These are phyloP conservation scores for Aristolochia californica DNA, from an alignment of 164 flowering plant genomes.

Conservation along the genomic window DNA sequence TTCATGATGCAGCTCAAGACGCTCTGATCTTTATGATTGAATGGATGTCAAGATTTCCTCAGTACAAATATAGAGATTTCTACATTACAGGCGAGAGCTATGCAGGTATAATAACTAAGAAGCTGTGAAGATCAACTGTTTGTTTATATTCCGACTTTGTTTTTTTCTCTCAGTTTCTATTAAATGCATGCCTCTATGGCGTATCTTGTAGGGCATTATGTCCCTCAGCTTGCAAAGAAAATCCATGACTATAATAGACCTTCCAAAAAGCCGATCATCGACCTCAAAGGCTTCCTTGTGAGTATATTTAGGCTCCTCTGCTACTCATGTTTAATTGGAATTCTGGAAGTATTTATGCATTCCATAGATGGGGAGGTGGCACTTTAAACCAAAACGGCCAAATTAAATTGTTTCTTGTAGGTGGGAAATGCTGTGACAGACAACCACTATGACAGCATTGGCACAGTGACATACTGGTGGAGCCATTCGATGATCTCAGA, in stretches of 20 bases:
- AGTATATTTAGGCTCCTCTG: constrained; percentile 12
- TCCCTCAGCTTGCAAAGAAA: constrained; percentile 72
- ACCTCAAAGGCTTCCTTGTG: constrained; percentile 79
- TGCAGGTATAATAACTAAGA: constrained; percentile 37
- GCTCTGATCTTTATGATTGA: constrained; percentile 44
- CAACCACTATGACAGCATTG: constrained; percentile 51
- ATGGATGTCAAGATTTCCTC: constrained; percentile 80
- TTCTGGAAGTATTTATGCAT: too few relatives aligned
- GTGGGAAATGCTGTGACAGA: constrained; percentile 81
- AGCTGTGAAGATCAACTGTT: not conserved
- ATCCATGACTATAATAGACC: constrained; percentile 50
- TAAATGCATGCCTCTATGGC: not conserved
- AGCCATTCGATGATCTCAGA: constrained; percentile 79
- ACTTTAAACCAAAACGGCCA: too few relatives aligned
- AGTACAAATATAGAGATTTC: constrained; percentile 65
- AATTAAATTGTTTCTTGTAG: constrained; percentile 18
- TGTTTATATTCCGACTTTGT: not conserved
- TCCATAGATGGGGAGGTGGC: too few relatives aligned
- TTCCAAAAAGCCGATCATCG: constrained; percentile 36
- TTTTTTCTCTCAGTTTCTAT: not conserved
- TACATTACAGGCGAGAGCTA: constrained; percentile 92
- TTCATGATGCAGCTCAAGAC: constrained; percentile 55
- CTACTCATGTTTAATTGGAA: too few relatives aligned
- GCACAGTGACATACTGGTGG: constrained; percentile 78
- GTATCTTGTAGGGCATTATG: constrained; percentile 56